phyloP scores from a whole-genome alignment of 371 early-diverging fungal species.

The Haplosporangium sp. region DNA sequence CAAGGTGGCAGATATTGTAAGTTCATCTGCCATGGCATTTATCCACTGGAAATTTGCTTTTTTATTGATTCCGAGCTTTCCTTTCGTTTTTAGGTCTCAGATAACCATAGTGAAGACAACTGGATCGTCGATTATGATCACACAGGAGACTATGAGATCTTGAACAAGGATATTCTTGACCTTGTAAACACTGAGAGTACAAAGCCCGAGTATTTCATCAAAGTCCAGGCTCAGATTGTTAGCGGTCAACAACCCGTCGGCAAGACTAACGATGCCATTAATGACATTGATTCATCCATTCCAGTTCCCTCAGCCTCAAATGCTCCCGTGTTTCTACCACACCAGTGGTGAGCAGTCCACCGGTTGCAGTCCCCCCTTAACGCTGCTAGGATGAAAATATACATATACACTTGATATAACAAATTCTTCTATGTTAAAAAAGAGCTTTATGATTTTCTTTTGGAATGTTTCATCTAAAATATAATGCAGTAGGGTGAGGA shows the following conservation, averaged over 20 bases:
- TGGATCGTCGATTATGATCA: background rate
- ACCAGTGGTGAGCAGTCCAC: background rate
- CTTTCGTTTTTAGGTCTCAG: background rate
- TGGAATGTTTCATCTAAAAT: background rate
- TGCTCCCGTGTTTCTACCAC: background rate
- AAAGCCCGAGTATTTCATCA: background rate
- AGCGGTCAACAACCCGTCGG: background rate
- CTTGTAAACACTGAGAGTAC: background rate
- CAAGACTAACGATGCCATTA: conserved; percentile 1
- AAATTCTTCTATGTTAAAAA: background rate
- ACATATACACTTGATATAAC: too few relatives aligned
- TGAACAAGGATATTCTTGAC: background rate
- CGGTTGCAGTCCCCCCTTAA: too few relatives aligned
- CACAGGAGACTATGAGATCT: background rate
- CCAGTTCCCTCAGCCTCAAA: background rate
- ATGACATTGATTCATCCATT: background rate
- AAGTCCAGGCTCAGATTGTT: background rate
- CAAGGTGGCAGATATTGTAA: conserved; percentile 3
- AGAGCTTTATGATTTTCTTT: background rate
- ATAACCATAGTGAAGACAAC: background rate
- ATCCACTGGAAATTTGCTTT: background rate
- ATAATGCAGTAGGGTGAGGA: background rate
- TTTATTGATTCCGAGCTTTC: background rate
- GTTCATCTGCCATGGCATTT: background rate
- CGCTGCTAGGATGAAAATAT: too few relatives aligned